Evolutionary conservation across 306 rosid species (phyloP).

Genomic region (Quercus bicolor): DNA sequence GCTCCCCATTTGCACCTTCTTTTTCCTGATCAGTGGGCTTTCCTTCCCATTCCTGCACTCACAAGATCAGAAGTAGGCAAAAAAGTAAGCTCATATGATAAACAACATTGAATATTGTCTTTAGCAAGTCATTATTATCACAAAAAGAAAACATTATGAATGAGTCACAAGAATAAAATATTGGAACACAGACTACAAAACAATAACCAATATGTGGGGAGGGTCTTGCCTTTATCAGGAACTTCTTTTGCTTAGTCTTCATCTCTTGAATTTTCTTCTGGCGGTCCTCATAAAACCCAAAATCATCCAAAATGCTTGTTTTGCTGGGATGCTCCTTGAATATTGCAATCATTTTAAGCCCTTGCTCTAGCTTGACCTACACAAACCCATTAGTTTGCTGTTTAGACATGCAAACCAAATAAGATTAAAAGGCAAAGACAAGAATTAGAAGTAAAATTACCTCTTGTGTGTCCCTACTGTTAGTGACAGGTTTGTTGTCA

Average conservation of each 20-base stretch:
- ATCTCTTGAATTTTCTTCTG: conserved; percentile 88
- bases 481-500: conserved; percentile 94
- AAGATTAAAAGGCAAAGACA: background rate
- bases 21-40: conserved; percentile 67
- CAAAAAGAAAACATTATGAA: background rate
- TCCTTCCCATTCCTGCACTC: conserved; percentile 83
- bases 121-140: background rate
- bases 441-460: conserved; percentile 20
- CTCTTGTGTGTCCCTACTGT: conserved; percentile 98
- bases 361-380: conserved; percentile 80
- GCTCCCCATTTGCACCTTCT: conserved; percentile 49
- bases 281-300: conserved; percentile 79
- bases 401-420: conserved; percentile 1
- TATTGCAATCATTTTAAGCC: conserved; percentile 60
- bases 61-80: background rate
- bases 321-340: conserved; percentile 78
- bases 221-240: conserved; percentile 61
- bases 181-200: background rate
- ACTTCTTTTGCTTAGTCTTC: conserved; percentile 78
- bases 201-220: background rate
- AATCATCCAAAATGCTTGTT: conserved; percentile 89
- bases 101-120: background rate
- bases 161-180: background rate
- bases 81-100: background rate
- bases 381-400: background rate